phyloP scores from a whole-genome alignment of 2,329 filamentous ascomycete genomes.

The Penicillium expansum region DNA sequence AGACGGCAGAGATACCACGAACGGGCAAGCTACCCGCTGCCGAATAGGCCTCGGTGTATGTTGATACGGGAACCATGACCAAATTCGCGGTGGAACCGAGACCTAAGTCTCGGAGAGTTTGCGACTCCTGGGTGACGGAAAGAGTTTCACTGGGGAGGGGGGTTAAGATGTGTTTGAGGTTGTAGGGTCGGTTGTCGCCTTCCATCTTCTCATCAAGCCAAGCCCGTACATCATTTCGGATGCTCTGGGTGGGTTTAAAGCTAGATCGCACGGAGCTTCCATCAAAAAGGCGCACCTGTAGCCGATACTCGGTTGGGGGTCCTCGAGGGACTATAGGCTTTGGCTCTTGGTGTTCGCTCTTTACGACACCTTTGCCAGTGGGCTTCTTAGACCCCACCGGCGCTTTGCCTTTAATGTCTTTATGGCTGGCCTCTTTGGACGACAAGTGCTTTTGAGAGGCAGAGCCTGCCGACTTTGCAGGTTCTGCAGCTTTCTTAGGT shows the following conservation, averaged over 20 bases:
- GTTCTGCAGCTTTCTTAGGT: conserved; percentile 19
- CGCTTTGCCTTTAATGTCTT: conserved; percentile 45
- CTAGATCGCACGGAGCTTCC: conserved; percentile 72
- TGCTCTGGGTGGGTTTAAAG: conserved; percentile 63
- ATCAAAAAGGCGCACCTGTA: conserved; percentile 81
- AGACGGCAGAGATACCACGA: conserved; percentile 42
- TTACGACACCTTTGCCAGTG: conserved; percentile 1
- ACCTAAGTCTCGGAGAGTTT: conserved; percentile 66
- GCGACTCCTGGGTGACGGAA: conserved; percentile 69
- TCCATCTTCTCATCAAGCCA: conserved; percentile 70
- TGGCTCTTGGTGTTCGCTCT: conserved; percentile 11
- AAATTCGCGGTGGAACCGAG: conserved; percentile 78
- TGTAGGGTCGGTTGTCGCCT: conserved; percentile 65
- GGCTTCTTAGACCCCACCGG: conserved; percentile 12
- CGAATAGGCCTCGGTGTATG: conserved; percentile 59
- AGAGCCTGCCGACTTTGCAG: conserved; percentile 45
- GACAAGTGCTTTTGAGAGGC: conserved; percentile 59
- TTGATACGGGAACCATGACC: conserved; percentile 70
- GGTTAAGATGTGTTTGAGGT: conserved; percentile 78
- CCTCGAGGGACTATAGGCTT: conserved; percentile 15
- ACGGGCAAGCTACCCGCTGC: conserved; percentile 39
- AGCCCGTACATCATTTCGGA: conserved; percentile 64
- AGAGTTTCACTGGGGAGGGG: conserved; percentile 74
- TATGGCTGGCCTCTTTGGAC: conserved; percentile 61
- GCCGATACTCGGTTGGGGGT: conserved; percentile 49